Evolutionary conservation across 2,329 filamentous ascomycete species (phyloP), one percentile per base, ranked within the genome.

Genomic region (Lomentospora prolificans): DNA sequence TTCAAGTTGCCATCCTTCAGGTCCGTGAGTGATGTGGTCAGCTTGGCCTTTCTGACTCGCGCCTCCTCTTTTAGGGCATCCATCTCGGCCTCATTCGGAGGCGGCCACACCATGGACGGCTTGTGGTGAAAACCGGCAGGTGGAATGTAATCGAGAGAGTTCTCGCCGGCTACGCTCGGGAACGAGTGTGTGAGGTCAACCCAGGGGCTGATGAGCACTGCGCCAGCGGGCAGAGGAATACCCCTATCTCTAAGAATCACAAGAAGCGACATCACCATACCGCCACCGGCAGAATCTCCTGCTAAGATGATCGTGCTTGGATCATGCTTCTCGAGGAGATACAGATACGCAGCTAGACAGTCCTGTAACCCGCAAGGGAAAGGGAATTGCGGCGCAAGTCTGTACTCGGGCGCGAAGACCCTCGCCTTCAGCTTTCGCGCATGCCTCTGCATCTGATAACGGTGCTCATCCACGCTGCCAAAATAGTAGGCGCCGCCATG

Each of bases 381-480:
- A 0, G 94, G 94, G 58, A 92, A 99, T 67, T 97, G 91, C 2
- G 92, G 94, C 4, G 94, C 82, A 28, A 99, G 77, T 41, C 94
- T 83, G 69, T 97, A 99, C 59, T 84, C 77, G 4, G 92, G 87
- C 24, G 92, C 90, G 68, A 97, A 84, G 6, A 96, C 87, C 56
- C 90, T 80, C 17, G 90, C 92, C 69, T 94, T 90, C 58, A 99
- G 78, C 72, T 97, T 97, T 55, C 94, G 81, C 27, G 94, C 94
- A 77, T 97, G 91, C 51, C 92, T 81, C 70, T 99, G 94, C 78
- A 99, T 84, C 76, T 97, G 92, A 71, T 97, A 97, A n/a, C 94
- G 85, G 73, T 97, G 94, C 69, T 95, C 91, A 66, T 96, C 91
- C 36, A 96, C 86, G 63, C 90, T 95, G 12, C 94, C 92, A 67